These are phyloP conservation scores for Rhizopus sp. DNA, from an alignment of 371 early-diverging fungal genomes.

Conservation along the genomic window DNA sequence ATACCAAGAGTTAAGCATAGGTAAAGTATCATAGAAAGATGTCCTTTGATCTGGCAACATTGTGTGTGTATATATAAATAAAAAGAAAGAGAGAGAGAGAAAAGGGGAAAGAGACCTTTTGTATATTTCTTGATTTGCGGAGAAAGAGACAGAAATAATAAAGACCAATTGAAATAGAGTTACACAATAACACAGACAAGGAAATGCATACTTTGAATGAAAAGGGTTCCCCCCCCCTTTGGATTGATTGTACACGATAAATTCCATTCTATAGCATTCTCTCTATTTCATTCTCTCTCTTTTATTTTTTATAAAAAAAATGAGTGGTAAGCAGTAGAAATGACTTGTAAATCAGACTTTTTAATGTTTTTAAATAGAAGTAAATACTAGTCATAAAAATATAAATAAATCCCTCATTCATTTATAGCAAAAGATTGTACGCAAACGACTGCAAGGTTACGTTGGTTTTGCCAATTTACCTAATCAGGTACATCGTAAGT, in stretches of 20 bases:
- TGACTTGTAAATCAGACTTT: background rate
- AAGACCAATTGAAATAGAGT: slow-evolving; percentile 5
- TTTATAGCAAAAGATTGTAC: slow-evolving; percentile 26
- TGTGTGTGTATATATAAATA: background rate
- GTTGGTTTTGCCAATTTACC: slow-evolving; percentile 98
- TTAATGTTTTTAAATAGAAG: background rate
- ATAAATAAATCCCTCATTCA: background rate
- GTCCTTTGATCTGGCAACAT: slow-evolving; percentile 11
- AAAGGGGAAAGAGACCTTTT: slow-evolving; percentile 1
- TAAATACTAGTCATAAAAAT: background rate
- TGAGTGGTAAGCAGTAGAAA: background rate
- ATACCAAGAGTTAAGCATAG: slow-evolving; percentile 42
- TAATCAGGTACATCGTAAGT: slow-evolving; percentile 97
- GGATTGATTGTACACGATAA: too few relatives aligned
- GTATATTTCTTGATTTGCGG: slow-evolving; percentile 3
- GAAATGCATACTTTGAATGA: background rate
- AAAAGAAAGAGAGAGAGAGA: slow-evolving; percentile 3
- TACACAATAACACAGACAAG: background rate
- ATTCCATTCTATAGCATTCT: background rate
- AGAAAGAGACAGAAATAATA: slow-evolving; percentile 1
- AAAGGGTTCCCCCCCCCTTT: background rate
- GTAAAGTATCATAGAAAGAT: slow-evolving; percentile 37
- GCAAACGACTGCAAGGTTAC: slow-evolving; percentile 86
- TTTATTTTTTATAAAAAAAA: slow-evolving; percentile 1
- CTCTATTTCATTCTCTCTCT: background rate